These are phyloP conservation scores for Eleusine coracana DNA, from an alignment of 176 grass and related monocot species.

Conservation along the genomic window DNA sequence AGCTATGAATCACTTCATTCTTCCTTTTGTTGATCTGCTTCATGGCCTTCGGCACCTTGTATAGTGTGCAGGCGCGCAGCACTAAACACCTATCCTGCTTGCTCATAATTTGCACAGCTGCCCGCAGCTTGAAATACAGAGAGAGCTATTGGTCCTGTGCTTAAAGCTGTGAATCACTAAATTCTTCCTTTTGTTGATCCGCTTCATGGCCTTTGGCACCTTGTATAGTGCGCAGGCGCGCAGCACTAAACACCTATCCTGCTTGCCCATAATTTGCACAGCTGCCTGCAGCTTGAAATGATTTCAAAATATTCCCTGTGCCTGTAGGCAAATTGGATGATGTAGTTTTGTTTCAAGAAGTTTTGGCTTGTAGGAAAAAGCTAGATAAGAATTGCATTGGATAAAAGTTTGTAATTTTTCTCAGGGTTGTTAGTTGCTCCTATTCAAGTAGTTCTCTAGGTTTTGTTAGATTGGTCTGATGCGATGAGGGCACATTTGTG, in stretches of 20 bases:
- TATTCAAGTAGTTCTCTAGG: not conserved
- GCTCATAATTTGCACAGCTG: not conserved
- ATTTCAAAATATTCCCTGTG: not conserved
- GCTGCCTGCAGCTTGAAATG: not conserved
- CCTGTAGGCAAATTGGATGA: not conserved
- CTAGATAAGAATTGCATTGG: slow-evolving; percentile 14
- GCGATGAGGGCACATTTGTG: not conserved
- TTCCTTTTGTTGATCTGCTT: not conserved
- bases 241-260: not conserved
- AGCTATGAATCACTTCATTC: not conserved
- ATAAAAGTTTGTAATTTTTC: not conserved
- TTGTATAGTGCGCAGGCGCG: not conserved
- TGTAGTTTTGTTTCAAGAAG: not conserved
- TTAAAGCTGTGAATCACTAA: not conserved
- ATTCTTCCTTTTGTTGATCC: not conserved
- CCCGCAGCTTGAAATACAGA: too few relatives aligned
- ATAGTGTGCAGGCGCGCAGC: not conserved
- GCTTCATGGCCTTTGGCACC: not conserved
- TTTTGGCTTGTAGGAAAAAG: slow-evolving; percentile 13
- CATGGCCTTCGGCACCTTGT: not conserved
- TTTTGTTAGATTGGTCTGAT: not conserved
- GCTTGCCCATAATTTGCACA: not conserved
- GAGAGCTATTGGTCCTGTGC: too few relatives aligned
- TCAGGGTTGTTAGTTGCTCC: not conserved
- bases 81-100: not conserved